These are phyloP conservation scores for Barbarea vulgaris DNA, from an alignment of 345 rosid genomes.

Conservation along the genomic window DNA sequence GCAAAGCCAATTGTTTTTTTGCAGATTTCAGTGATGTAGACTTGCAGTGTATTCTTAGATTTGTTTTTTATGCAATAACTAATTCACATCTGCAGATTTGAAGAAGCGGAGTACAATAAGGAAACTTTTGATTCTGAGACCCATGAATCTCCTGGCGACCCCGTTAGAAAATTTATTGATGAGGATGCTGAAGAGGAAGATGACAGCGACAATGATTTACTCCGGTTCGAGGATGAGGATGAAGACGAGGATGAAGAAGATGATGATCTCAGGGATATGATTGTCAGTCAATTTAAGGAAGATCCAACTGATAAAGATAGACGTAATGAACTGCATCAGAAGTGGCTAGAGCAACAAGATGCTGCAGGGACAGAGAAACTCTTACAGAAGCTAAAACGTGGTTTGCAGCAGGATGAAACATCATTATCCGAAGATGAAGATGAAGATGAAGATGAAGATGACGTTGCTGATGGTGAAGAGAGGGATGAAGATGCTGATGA, in stretches of 20 bases:
- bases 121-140: constrained; percentile 53
- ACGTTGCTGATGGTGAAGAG: constrained; percentile 45
- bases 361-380: constrained; percentile 81
- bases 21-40: constrained; percentile 1
- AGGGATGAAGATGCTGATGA: constrained; percentile 51
- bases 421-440: constrained; percentile 53
- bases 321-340: constrained; percentile 89
- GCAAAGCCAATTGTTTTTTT: constrained; percentile 28
- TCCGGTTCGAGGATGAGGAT: constrained; percentile 64
- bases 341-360: constrained; percentile 92
- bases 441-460: constrained; percentile 54
- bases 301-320: constrained; percentile 66
- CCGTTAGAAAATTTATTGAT: constrained; percentile 80
- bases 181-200: constrained; percentile 96
- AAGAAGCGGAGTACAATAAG: constrained; percentile 61
- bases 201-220: constrained; percentile 85
- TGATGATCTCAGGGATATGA: constrained; percentile 74
- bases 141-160: constrained; percentile 63
- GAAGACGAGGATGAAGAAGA: constrained; percentile 77
- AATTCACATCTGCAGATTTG: constrained; percentile 48
- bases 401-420: constrained; percentile 48
- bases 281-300: constrained; percentile 74
- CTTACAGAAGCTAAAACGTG: constrained; percentile 68
- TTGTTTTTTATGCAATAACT: constrained; percentile 11
- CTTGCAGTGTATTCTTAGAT: constrained; percentile 9